A percentile compares a stretch with the other conserved stretches of the same genome.
These are phyloP conservation scores for Dovyalis caffra DNA, from an alignment of 345 rosid species.

Conservation along the genomic window DNA sequence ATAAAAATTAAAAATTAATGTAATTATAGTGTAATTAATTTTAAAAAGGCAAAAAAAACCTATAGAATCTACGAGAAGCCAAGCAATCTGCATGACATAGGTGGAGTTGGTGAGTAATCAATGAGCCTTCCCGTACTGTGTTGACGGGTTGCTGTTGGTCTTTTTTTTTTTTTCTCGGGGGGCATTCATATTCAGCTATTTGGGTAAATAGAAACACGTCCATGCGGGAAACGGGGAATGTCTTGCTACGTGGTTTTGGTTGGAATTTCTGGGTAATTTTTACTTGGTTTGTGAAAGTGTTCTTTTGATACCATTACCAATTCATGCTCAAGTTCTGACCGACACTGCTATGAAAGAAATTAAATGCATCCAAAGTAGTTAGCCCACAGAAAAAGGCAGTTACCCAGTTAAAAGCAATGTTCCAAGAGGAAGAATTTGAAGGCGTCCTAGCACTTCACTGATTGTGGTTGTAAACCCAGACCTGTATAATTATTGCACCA, in stretches of 20 bases:
- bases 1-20: too few relatives aligned
- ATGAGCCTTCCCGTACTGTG: neutral
- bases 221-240: constrained; percentile 6
- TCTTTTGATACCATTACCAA: too few relatives aligned
- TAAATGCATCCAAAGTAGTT: neutral
- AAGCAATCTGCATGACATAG: neutral
- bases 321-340: too few relatives aligned
- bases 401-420: neutral
- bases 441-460: too few relatives aligned
- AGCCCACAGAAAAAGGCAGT: neutral
- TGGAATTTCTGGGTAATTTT: too few relatives aligned
- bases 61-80: neutral
- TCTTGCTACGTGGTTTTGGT: too few relatives aligned
- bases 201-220: neutral
- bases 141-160: neutral
- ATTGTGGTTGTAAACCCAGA: too few relatives aligned
- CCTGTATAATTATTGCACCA: neutral
- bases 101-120: neutral
- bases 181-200: neutral
- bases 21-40: too few relatives aligned
- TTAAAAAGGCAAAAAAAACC: too few relatives aligned
- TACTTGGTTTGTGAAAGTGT: too few relatives aligned
- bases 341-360: neutral
- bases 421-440: too few relatives aligned
- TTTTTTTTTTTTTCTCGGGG: too few relatives aligned